Evolutionary conservation across 352 stramenopile species (phyloP).

Genomic region (Pythium graminicola): DNA sequence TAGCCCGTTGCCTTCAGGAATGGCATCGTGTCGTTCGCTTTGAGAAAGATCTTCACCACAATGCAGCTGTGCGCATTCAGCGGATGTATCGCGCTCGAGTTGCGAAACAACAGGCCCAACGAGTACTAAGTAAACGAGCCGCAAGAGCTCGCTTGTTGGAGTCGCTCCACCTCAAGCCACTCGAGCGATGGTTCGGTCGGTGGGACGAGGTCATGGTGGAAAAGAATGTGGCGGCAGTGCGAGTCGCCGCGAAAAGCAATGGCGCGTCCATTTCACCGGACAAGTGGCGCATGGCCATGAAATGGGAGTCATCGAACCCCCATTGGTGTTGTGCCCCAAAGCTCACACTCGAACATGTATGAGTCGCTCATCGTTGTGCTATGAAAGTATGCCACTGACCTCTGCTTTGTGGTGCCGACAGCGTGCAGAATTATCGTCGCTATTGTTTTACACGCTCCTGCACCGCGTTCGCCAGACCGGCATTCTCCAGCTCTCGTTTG

Average conservation of each 20-base stretch:
- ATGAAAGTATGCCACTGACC: background rate
- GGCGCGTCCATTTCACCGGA: slow-evolving; percentile 2
- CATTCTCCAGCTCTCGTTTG: slow-evolving; percentile 55
- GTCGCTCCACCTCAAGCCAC: slow-evolving; percentile 39
- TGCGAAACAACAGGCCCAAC: slow-evolving; percentile 36
- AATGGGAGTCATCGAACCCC: slow-evolving; percentile 1
- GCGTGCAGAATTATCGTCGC: slow-evolving; percentile 48
- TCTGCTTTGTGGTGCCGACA: slow-evolving; percentile 8
- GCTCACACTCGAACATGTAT: slow-evolving; percentile 49
- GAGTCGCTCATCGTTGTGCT: background rate
- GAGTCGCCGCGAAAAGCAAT: slow-evolving; percentile 23
- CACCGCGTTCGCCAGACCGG: slow-evolving; percentile 58
- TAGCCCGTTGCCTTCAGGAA: slow-evolving; percentile 4
- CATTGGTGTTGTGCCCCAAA: background rate
- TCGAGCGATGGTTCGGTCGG: slow-evolving; percentile 50
- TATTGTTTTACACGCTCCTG: slow-evolving; percentile 69
- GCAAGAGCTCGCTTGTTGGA: slow-evolving; percentile 39
- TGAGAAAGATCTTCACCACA: slow-evolving; percentile 5
- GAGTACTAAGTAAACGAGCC: slow-evolving; percentile 42
- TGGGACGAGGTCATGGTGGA: slow-evolving; percentile 53
- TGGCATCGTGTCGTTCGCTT: slow-evolving; percentile 10
- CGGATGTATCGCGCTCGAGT: slow-evolving; percentile 35
- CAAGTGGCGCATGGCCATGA: slow-evolving; percentile 18
- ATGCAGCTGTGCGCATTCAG: slow-evolving; percentile 36
- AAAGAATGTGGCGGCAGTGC: slow-evolving; percentile 35